Evolutionary conservation across 208 protist species (phyloP), one percentile per base, ranked within the genome.

Genomic region (Leishmania mexicana): DNA sequence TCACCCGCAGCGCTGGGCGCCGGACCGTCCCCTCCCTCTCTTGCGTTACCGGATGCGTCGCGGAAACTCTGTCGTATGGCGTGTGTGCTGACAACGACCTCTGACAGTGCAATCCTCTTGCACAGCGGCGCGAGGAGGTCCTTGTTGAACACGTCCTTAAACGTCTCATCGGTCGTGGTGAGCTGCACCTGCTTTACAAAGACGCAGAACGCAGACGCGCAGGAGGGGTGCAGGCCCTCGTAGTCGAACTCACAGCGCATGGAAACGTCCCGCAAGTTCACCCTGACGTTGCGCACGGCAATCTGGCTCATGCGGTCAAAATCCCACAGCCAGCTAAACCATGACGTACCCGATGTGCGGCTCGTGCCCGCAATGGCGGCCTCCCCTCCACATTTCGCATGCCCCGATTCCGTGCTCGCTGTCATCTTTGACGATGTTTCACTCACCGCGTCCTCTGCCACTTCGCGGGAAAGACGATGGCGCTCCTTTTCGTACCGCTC

Each of bases 161-260:
- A 90, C 11, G 72, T 62, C 35, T 96, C 87, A 70, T 95, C 86
- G 0, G 88, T 90, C 31, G 91, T 93, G 3, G 81, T 82, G 3
- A 89, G 71, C 35, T 81, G 85, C 57, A 95, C 40, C 60, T 93
- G 82, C 19, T 89, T 81, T 5, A 95, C 53, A 76, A 81, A 85
- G 21, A 96, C 28, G 38, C 80, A 45, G 31, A 95, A 45, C 6
- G 88, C 87, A 31, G 84, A 83, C 7, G 92, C 87, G 49, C 94
- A 88, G 35, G 76, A 81, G 1, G 87, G 84, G 49, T 90, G 82
- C 42, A 96, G 88, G 60, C 90, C 93, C 24, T 86, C 76, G 83
- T 96, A 96, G 81, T 96, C 89, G 42, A 95, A 80, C 45, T 94
- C 75, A 67, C 95, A 95, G 28, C 80, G 81, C 21, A 94, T n/a